Conservation (phyloP, 352 stramenopile genomes). For the Elongisporangium anandrum region DNA sequence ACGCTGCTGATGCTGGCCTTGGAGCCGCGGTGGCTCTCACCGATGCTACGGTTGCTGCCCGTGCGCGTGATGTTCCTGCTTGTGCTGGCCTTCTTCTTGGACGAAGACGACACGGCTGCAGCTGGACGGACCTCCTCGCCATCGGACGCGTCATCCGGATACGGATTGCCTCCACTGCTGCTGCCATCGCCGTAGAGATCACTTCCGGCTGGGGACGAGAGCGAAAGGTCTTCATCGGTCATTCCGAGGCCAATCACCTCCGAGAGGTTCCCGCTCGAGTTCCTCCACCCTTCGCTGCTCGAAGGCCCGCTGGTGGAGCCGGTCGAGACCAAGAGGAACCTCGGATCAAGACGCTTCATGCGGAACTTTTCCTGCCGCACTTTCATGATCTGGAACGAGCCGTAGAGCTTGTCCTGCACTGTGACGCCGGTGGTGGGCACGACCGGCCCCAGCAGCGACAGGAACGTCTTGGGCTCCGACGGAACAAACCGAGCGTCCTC, state of each 20-base stretch:
- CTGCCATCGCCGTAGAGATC: background rate
- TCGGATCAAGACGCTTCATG: constrained; percentile 51
- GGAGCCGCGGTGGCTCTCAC: constrained; percentile 14
- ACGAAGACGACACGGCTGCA: constrained; percentile 18
- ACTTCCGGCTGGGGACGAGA: constrained; percentile 2
- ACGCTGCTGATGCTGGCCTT: constrained; percentile 31
- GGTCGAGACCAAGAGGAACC: constrained; percentile 27
- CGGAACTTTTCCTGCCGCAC: constrained; percentile 58
- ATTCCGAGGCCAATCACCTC: constrained; percentile 40
- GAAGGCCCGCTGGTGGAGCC: constrained; percentile 16
- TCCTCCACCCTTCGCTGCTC: constrained; percentile 1
- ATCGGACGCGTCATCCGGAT: constrained; percentile 15
- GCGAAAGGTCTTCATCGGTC: constrained; percentile 13
- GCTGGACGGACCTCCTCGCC: constrained; percentile 36
- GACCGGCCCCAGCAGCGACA: constrained; percentile 32
- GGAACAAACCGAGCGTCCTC: constrained; percentile 71
- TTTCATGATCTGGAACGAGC: constrained; percentile 58
- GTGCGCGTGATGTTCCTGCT: constrained; percentile 22
- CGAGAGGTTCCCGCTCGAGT: constrained; percentile 11
- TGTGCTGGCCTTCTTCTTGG: constrained; percentile 52
- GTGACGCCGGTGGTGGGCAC: constrained; percentile 36
- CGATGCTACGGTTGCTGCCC: constrained; percentile 29
- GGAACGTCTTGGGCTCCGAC: constrained; percentile 52
- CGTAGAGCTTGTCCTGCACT: constrained; percentile 74
- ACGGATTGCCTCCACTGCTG: background rate